These are phyloP conservation scores for Yamadazyma epiphylla DNA, from an alignment of 1,139 yeast species.

Conservation along the genomic window DNA sequence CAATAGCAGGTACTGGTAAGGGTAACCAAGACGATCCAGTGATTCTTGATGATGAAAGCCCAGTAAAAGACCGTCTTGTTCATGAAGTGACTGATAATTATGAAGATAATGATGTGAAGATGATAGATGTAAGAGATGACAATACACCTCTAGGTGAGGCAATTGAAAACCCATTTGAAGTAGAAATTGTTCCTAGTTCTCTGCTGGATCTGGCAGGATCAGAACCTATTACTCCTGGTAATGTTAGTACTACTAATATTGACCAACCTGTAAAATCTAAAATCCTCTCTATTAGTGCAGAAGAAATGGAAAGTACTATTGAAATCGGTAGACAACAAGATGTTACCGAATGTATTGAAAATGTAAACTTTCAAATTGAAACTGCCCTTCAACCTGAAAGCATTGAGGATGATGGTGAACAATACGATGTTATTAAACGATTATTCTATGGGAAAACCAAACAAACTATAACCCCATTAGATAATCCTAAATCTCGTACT, in stretches of 20 bases:
- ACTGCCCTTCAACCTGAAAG: conserved; percentile 75
- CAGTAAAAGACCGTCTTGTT: conserved; percentile 1
- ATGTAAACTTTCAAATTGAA: conserved; percentile 87
- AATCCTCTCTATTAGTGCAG: conserved; percentile 46
- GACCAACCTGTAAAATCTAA: conserved; percentile 8
- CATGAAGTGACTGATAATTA: conserved; percentile 1
- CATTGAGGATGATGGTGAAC: conserved; percentile 75
- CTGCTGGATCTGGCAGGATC: background rate
- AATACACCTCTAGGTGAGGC: too few species aligned
- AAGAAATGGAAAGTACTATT: conserved; percentile 66
- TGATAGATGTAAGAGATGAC: too few species aligned
- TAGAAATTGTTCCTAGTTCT: background rate
- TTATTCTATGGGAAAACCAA: conserved; percentile 71
- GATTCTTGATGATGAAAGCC: conserved; percentile 10
- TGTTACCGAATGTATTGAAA: conserved; percentile 94
- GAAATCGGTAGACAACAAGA: conserved; percentile 93
- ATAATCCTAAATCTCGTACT: conserved; percentile 45
- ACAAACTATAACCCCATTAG: conserved; percentile 38
- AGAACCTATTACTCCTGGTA: background rate
- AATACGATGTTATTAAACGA: conserved; percentile 70
- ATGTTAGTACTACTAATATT: background rate
- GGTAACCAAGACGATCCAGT: conserved; percentile 8
- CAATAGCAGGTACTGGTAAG: conserved; percentile 11
- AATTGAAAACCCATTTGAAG: conserved; percentile 3
- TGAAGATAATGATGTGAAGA: conserved; percentile 4